These are phyloP conservation scores for Senna tora DNA, from an alignment of 306 rosid species.

Conservation along the genomic window DNA sequence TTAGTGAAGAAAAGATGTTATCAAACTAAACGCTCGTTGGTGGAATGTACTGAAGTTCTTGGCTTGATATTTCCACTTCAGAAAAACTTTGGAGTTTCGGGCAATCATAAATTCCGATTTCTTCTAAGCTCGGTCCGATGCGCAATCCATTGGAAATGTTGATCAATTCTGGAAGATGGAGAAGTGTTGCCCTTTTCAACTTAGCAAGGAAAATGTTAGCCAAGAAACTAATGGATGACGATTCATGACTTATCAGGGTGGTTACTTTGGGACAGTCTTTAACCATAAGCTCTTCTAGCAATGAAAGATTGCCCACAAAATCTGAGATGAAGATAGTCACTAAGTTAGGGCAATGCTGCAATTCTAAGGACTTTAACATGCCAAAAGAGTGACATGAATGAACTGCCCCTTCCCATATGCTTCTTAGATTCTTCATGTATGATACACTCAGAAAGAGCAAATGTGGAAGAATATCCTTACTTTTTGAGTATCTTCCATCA, in stretches of 20 bases:
- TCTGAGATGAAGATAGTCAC: neutral
- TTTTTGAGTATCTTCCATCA: neutral
- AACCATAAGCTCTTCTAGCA: neutral
- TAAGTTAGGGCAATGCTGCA: constrained; percentile 40
- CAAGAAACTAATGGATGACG: neutral
- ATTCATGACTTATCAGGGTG: neutral
- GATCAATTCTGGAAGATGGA: constrained; percentile 8
- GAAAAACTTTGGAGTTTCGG: constrained; percentile 22
- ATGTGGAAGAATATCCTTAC: neutral
- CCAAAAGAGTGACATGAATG: neutral
- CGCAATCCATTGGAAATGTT: constrained; percentile 28
- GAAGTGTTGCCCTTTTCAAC: constrained; percentile 3
- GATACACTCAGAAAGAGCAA: constrained; percentile 22
- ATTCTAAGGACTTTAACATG: constrained; percentile 13
- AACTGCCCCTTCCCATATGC: constrained; percentile 19
- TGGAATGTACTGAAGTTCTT: too few relatives aligned
- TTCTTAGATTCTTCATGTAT: constrained; percentile 42
- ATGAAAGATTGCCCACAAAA: neutral
- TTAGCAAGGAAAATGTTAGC: neutral
- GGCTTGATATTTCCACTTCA: neutral
- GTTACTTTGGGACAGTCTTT: constrained; percentile 37
- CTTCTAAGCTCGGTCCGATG: neutral
- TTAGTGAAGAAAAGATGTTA: constrained; percentile 2
- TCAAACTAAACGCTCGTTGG: too few relatives aligned
- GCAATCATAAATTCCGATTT: constrained; percentile 32